phyloP scores from a whole-genome alignment of 805 yeast species.

The Barnettozyma californica region DNA sequence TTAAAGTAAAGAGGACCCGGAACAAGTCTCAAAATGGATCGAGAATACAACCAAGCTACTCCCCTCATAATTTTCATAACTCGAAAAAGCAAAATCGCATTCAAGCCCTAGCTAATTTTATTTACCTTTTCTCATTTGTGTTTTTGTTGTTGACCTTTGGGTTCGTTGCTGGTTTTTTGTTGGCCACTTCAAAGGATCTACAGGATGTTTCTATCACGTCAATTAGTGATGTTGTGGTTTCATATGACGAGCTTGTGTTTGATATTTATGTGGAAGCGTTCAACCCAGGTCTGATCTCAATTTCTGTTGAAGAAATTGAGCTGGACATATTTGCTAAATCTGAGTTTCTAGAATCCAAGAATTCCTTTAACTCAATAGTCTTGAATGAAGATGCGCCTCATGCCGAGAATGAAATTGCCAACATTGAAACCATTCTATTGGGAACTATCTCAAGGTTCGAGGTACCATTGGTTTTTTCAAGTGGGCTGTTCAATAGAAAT shows the following conservation, averaged over 20 bases:
- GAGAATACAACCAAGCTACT: conserved; percentile 25
- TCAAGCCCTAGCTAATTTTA: conserved; percentile 29
- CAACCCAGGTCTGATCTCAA: conserved; percentile 81
- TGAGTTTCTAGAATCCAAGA: conserved; percentile 33
- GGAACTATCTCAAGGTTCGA: conserved; percentile 68
- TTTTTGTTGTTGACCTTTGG: conserved; percentile 60
- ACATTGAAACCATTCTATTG: conserved; percentile 57
- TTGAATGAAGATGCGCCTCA: conserved; percentile 10
- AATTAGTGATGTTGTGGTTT: conserved; percentile 68
- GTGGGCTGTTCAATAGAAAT: conserved; percentile 68
- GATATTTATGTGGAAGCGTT: conserved; percentile 72
- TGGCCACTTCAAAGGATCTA: conserved; percentile 84
- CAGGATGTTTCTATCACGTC: conserved; percentile 55
- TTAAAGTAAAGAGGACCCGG: conserved; percentile 18
- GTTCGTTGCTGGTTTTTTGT: conserved; percentile 73
- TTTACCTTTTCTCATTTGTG: conserved; percentile 31
- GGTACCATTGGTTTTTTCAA: conserved; percentile 66
- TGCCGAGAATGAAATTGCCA: conserved; percentile 3
- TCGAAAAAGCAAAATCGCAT: conserved; percentile 24
- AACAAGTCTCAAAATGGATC: conserved; percentile 18
- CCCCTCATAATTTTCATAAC: conserved; percentile 45
- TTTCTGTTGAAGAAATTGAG: conserved; percentile 59
- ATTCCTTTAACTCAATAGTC: not conserved
- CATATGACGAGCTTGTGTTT: conserved; percentile 81
- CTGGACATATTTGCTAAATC: conserved; percentile 83